Base-by-base conservation (phyloP, 441 rosid genomes). In the Gossypium laxum region DNA sequence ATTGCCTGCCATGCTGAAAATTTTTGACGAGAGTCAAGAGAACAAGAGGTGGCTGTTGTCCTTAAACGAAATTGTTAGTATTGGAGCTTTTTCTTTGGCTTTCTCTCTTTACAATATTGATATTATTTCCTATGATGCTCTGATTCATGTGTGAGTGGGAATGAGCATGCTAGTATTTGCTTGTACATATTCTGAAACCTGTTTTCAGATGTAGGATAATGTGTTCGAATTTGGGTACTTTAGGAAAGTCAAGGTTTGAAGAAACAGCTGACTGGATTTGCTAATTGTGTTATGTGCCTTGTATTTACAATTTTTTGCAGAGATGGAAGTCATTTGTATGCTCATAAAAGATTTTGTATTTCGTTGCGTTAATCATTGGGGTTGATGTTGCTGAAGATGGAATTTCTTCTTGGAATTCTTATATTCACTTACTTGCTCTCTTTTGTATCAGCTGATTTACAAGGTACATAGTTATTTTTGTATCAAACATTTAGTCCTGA, bases 391-490 rank as follows among this genome's bases (percentile, higher is more conserved):
- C 14, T 61, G 74, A 82, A 80, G 86, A 89, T 92, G 92, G 83
- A 82, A 69, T 18, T 81, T 74, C 61, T 82, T 78, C 48, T 86
- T 8, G 69, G 78, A 62, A 72, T 79, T 14, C 61, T 86, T 69
- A 30, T 84, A 55, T 72, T 88, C 74, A 72, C 84, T 61, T 83
- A 77, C 76, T 83, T 90, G 72, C 82, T 63, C 69, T 70, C 89
- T 41, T 72, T 79, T 77, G 91, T 75, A 21, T 74, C 76, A 38
- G 84, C 91, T 26, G 90, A 90, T 82, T 78, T 68, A 22, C 96
- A 92, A 92, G 97, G 97, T 92, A 79, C 18, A 11, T 8, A 58
- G 21, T 14, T 63, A 32, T 71, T 51, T 60, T 57, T 72, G n/a
- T 51, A 47, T 63, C 47, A 22, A 12, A 68, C 41, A 38, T 61